These are phyloP conservation scores for Mortierella sp. DNA, from an alignment of 371 early-diverging fungal species.

Conservation along the genomic window DNA sequence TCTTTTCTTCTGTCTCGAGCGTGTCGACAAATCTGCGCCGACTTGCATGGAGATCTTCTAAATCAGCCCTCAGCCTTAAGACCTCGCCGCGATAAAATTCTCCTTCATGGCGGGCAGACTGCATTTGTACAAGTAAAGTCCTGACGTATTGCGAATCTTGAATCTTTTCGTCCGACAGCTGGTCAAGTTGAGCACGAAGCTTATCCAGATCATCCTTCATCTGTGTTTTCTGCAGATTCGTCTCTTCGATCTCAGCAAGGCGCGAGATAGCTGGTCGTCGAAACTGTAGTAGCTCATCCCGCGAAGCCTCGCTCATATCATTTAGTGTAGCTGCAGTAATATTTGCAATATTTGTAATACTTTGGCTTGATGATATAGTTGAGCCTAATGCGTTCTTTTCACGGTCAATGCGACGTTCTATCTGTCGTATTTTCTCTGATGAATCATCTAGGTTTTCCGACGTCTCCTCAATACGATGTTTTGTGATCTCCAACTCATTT, in stretches of 20 bases:
- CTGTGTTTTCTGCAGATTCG: constrained; percentile 60
- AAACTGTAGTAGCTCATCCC: constrained; percentile 55
- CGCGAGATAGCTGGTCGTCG: constrained; percentile 62
- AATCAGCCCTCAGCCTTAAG: constrained; percentile 64
- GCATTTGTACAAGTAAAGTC: constrained; percentile 63
- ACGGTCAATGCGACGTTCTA: constrained; percentile 21
- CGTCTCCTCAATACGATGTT: constrained; percentile 25
- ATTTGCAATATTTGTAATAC: background rate
- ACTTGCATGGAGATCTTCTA: constrained; percentile 76
- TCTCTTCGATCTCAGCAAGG: constrained; percentile 66
- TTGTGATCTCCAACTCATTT: constrained; percentile 42
- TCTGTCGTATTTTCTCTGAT: constrained; percentile 13
- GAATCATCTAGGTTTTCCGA: constrained; percentile 22
- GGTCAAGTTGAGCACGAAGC: constrained; percentile 59
- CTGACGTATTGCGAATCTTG: constrained; percentile 62
- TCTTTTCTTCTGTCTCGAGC: constrained; percentile 69
- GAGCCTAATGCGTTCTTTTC: constrained; percentile 14
- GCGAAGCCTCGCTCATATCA: constrained; percentile 34
- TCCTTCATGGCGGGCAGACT: constrained; percentile 63
- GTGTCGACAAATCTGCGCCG: constrained; percentile 67
- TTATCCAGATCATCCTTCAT: constrained; percentile 66
- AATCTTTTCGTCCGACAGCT: constrained; percentile 61
- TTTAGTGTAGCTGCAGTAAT: constrained; percentile 9
- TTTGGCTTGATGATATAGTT: background rate
- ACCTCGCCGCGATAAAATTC: constrained; percentile 62